Evolutionary conservation across 495 filamentous ascomycete genomes (phyloP).

Genomic region (Chlorociboria aeruginascens): DNA sequence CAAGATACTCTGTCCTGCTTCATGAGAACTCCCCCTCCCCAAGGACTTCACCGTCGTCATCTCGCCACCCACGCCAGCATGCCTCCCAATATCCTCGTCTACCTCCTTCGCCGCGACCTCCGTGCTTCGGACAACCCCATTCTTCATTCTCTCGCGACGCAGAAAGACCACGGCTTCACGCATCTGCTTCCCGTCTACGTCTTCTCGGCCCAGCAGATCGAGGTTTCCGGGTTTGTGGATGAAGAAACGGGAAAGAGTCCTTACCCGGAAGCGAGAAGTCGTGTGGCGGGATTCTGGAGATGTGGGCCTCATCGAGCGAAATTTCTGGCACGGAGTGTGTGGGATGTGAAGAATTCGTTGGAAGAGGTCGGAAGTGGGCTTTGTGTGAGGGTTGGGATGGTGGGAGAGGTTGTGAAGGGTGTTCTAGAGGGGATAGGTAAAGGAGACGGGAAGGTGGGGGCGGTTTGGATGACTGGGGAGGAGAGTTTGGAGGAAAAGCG

Average conservation of each 20-base stretch:
- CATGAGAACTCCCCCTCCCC: not conserved
- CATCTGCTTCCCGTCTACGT: conserved; percentile 57
- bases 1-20: not conserved
- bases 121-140: conserved; percentile 58
- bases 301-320: conserved; percentile 55
- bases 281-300: conserved; percentile 48
- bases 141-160: conserved; percentile 37
- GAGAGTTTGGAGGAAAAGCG: conserved; percentile 51
- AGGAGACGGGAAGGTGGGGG: conserved; percentile 33
- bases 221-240: conserved; percentile 54
- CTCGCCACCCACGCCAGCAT: conserved; percentile 1
- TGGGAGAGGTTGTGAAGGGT: conserved; percentile 37
- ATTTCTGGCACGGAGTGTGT: conserved; percentile 55
- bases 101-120: conserved; percentile 53
- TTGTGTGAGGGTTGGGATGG: conserved; percentile 47
- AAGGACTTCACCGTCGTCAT: not conserved
- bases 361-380: conserved; percentile 44
- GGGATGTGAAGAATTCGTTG: conserved; percentile 50
- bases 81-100: conserved; percentile 37
- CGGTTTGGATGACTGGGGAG: conserved; percentile 56
- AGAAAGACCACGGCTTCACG: conserved; percentile 39
- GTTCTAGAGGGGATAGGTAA: conserved; percentile 28
- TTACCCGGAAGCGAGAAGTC: conserved; percentile 45
- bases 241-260: conserved; percentile 29
- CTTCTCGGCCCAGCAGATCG: conserved; percentile 51